Base-by-base conservation (phyloP, 2,329 filamentous ascomycete species). In the Xylaria hypoxylon region DNA sequence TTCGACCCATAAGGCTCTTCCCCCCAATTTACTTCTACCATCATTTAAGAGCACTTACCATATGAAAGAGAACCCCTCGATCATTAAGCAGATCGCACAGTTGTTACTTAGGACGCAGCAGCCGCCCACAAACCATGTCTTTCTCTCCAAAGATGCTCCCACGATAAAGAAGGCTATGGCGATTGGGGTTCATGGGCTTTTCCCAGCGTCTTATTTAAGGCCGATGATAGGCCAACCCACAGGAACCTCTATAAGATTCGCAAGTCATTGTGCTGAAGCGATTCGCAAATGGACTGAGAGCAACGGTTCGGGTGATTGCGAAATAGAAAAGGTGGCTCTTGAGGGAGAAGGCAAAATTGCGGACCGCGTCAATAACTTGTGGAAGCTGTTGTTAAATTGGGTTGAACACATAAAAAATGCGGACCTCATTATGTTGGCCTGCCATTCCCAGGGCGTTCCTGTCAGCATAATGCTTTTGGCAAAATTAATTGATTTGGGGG, bases 301-400 rank as follows among this genome's bases (percentile, higher is more conserved):
- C 13, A 88, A 93, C 70, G 90, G 92, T 0, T 93, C 90, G 67
- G 81, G 85, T 2, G 91, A 94, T 68, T 89, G 87, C 68, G 91
- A 96, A 72, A 93, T 99, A 62, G 94, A 97, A 75, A 97, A 96
- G 77, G 92, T 98, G 15, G 93, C 95, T 0, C 85, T 99, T 0
- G 96, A 99, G 80, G 95, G 95, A 24, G 96, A 99, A 79, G 96
- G 96, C 26, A 93, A 92, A 77, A 96, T 99, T 52, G 87, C 87
- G 2, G 94, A 98, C 69, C 87, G 96, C 6, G 93, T 98, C 1
- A 92, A 96, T 67, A 92, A 96, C 44, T 82, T 99, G 6, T 99
- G 96, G 96, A 97, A 95, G 79, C 84, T 98, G 10, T 84, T 99
- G 62, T 84, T 97, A 31, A 97, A 97, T 78, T 97, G 94, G 93